Evolutionary conservation across 1,139 yeast genomes (phyloP).

Genomic region (Yamadazyma spencermartinsiae): DNA sequence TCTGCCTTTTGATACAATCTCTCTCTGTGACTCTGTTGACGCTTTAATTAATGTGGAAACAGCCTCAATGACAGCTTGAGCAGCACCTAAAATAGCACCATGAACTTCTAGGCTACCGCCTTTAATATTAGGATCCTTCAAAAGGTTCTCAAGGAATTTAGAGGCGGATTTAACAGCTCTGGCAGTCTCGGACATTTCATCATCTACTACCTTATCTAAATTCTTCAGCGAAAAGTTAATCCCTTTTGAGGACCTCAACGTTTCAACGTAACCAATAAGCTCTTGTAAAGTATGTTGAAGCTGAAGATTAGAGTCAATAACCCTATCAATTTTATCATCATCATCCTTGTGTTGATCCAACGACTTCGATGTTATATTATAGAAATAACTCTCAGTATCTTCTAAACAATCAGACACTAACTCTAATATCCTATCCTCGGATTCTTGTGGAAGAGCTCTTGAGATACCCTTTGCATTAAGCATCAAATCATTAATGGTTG

Average conservation of each 20-base stretch:
- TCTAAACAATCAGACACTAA: slow-evolving; percentile 60
- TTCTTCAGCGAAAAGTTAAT: slow-evolving; percentile 51
- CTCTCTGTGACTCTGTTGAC: slow-evolving; percentile 80
- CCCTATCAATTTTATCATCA: slow-evolving; percentile 70
- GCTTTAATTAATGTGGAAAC: slow-evolving; percentile 71
- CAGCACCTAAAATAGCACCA: slow-evolving; percentile 75
- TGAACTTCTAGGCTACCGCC: slow-evolving; percentile 70
- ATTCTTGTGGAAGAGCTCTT: slow-evolving; percentile 52
- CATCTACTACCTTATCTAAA: slow-evolving; percentile 68
- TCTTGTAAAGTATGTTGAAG: slow-evolving; percentile 71
- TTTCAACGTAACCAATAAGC: slow-evolving; percentile 56
- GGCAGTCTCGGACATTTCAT: slow-evolving; percentile 73
- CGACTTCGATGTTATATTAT: slow-evolving; percentile 54
- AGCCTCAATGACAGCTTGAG: slow-evolving; percentile 80
- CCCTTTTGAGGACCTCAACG: slow-evolving; percentile 45
- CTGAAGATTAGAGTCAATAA: slow-evolving; percentile 72
- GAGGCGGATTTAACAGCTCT: slow-evolving; percentile 68
- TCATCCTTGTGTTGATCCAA: slow-evolving; percentile 54
- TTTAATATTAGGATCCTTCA: slow-evolving; percentile 55
- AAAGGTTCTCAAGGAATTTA: slow-evolving; percentile 53
- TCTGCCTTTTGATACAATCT: slow-evolving; percentile 72
- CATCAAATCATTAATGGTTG: slow-evolving; percentile 64
- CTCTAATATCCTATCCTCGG: slow-evolving; percentile 52
- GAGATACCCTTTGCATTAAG: slow-evolving; percentile 71
- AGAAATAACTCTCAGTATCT: slow-evolving; percentile 63